Base-by-base conservation (phyloP, 371 early-diverging fungal species). In the Encephalitozoon intestinalis region DNA sequence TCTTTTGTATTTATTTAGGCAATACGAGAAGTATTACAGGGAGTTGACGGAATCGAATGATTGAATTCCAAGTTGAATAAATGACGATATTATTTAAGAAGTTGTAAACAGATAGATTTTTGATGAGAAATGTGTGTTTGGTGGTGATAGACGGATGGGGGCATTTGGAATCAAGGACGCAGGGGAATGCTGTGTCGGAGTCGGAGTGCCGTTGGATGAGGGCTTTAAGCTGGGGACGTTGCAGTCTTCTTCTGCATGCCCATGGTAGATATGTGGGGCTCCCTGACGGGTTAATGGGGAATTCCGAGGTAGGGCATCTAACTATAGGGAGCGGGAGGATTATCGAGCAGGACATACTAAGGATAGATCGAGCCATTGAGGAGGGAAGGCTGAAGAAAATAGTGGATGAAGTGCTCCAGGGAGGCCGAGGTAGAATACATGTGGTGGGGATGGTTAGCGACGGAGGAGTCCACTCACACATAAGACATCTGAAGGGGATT, bases 301-400 rank as follows among this genome's bases (percentile, higher is more conserved):
- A 99, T 88, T 93, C 94, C 53, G 97, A 97, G 87, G 97, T 97
- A 46, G 99, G 99, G 12, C 99, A 99, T 82, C 86, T 97, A 84
- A 96, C 97, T 87, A 93, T 99, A 86, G 97, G 98, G 67, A 94
- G 97, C 49, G 99, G 99, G 31, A 89, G 99, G 67, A 87, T 95
- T 25, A 95, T 99, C 34, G 92, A 92, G 83, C 97, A 97, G 89
- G 92, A 90, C 85, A 72, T 78, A 31, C 44, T 75, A 6, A 75
- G 77, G 37, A 84, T 84, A 31, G 82, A 83, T 63, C 65, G 73
- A 12, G 49, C 70, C 23, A 64, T 75, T 40, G 40, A 65, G 63
- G 23, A 23, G 15, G 66, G 64, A 30, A 8, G 7, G 41, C 67
- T 79, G 15, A 68, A 25, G 63, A 64, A 30, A 5, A 67, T 18